Evolutionary conservation across 2,329 filamentous ascomycete genomes (phyloP).

Genomic region (Pseudogymnoascus sp.): DNA sequence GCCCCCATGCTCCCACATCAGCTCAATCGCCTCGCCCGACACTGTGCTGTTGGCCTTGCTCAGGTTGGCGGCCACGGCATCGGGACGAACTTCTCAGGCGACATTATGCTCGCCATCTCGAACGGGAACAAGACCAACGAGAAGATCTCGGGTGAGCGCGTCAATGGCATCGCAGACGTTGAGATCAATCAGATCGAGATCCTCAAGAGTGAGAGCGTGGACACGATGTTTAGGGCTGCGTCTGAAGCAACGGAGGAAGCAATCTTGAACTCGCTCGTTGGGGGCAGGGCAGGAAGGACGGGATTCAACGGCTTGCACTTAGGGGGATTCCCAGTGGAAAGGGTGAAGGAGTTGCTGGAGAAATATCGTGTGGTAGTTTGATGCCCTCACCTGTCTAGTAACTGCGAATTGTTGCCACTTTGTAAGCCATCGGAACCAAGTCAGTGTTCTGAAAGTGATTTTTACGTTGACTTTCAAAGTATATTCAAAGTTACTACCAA

Average conservation of each 20-base stretch:
- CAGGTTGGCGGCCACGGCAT: conserved; percentile 51
- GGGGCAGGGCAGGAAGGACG: conserved; percentile 50
- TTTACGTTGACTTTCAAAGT: neutral
- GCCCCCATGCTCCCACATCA: conserved; percentile 50
- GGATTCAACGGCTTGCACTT: conserved; percentile 42
- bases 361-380: conserved; percentile 26
- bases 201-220: conserved; percentile 51
- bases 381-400: neutral
- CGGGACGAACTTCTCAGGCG: conserved; percentile 49
- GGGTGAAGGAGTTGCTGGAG: conserved; percentile 38
- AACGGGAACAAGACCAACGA: conserved; percentile 40
- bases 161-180: conserved; percentile 22
- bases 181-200: conserved; percentile 38
- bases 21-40: conserved; percentile 48
- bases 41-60: conserved; percentile 52
- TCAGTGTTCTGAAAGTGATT: neutral
- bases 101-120: conserved; percentile 60
- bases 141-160: conserved; percentile 20
- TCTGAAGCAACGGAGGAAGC: conserved; percentile 57
- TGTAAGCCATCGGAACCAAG: neutral
- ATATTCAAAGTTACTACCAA: neutral
- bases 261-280: conserved; percentile 53
- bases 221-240: conserved; percentile 51
- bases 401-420: neutral
- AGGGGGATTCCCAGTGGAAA: conserved; percentile 41